Evolutionary conservation across 306 rosid genomes (phyloP), one percentile per base, ranked within the genome.

Genomic region (Lablab purpureus): DNA sequence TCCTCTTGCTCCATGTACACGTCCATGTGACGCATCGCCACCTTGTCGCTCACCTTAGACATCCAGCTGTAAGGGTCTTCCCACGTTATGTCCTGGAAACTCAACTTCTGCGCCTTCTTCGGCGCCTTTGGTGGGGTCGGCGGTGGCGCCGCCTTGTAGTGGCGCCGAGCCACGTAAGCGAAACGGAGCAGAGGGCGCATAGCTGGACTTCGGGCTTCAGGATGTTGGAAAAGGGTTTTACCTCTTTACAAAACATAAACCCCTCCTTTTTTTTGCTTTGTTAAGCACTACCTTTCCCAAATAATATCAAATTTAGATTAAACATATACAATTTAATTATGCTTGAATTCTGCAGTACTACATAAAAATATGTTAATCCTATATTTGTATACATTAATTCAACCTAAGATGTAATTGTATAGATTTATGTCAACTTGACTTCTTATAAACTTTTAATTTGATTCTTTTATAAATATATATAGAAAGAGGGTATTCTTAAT

Each of bases 1-100:
- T 95, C 98, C 77, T 93, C 99, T 73, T 90, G 98, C 82, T 95
- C 99, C 94, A 93, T 95, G 85, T 87, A 95, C 67, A 95, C 90
- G 67, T 95, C 96, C 98, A 95, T 90, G 62, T 93, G 99, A 17
- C 96, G 91, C 96, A 91, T 91, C 27, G 98, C 94, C 10, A 95
- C 98, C 71, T 92, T 91, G 85, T 95, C 97, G 80, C 47, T 85
- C 49, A 95, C 79, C 63, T 74, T 83, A 32, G 97, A 89, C 97
- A 95, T 95, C 98, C 97, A 95, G 79, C 91, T 90, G 83, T 95
- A 95, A 5, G 90, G 82, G 67, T 95, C 99, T 74, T 91, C 97
- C 99, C 97, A 93, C 43, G 91, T 85, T 30, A 81, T 47, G 2
- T 82, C 94, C 30, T 93, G 93, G 86, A 91, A 80, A 49, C 85